Conservation (phyloP, 768 basidiomycete genomes). For the Xerocomellus chrysenteron region DNA sequence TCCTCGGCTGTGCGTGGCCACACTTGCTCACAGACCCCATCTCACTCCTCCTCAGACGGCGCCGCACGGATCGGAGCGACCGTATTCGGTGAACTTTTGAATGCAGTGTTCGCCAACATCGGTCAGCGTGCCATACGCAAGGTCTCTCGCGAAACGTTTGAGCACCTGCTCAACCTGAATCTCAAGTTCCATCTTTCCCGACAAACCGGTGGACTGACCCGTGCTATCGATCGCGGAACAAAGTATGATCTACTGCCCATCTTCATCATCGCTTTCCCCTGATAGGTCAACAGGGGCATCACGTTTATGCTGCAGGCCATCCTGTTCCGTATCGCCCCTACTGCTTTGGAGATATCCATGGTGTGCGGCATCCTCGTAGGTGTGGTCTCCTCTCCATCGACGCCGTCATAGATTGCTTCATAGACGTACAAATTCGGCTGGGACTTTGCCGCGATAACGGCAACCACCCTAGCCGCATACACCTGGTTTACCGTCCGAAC, state of each 20-base stretch:
- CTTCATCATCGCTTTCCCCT: background rate
- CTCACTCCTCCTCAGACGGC: conserved; percentile 59
- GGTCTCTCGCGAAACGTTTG: conserved; percentile 94
- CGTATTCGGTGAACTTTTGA: conserved; percentile 87
- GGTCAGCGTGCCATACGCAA: conserved; percentile 93
- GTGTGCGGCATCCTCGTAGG: conserved; percentile 95
- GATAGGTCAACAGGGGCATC: conserved; percentile 66
- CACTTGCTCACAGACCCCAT: background rate
- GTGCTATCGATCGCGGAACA: conserved; percentile 96
- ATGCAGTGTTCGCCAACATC: conserved; percentile 94
- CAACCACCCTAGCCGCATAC: conserved; percentile 81
- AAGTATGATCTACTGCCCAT: conserved; percentile 60
- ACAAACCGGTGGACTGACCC: conserved; percentile 93
- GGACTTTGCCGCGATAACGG: conserved; percentile 93
- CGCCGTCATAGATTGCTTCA: background rate
- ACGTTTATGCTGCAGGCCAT: conserved; percentile 92
- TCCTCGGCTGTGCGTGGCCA: conserved; percentile 79
- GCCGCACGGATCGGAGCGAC: conserved; percentile 87
- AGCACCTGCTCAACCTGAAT: conserved; percentile 87
- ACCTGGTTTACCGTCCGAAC: conserved; percentile 97
- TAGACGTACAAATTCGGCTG: conserved; percentile 97
- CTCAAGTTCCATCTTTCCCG: conserved; percentile 89
- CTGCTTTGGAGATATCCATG: conserved; percentile 92
- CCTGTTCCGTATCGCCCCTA: conserved; percentile 92
- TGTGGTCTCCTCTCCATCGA: background rate